These are phyloP conservation scores for Telopea speciosissima DNA, from an alignment of 177 flowering plant species.

Conservation along the genomic window DNA sequence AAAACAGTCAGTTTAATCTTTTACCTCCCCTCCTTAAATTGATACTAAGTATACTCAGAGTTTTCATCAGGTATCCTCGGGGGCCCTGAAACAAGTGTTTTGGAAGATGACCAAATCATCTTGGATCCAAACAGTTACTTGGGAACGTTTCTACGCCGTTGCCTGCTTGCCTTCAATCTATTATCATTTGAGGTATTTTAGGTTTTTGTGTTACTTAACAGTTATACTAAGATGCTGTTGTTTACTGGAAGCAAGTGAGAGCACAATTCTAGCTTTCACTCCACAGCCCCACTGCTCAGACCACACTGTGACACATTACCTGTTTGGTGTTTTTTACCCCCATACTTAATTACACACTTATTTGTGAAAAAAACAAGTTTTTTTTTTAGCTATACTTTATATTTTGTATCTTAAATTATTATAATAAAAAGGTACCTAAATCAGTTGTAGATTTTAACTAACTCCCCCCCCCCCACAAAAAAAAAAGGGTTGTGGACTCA, in stretches of 20 bases:
- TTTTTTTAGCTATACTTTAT: background rate
- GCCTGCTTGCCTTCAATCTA: conserved; percentile 73
- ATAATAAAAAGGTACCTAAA: too few relatives aligned
- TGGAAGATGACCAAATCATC: conserved; percentile 69
- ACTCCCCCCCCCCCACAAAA: too few relatives aligned
- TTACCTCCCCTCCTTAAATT: background rate
- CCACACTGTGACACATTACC: too few relatives aligned
- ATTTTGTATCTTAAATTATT: too few relatives aligned
- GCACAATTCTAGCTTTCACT: too few relatives aligned
- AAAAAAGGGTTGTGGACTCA: too few relatives aligned
- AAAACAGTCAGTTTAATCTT: too few relatives aligned
- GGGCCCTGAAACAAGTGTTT: conserved; percentile 43
- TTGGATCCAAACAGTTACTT: conserved; percentile 72
- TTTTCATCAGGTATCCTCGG: conserved; percentile 53
- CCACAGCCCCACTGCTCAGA: too few relatives aligned
- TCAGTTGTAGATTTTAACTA: too few relatives aligned
- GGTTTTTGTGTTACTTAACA: background rate
- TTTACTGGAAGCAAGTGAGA: too few relatives aligned
- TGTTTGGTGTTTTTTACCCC: too few relatives aligned
- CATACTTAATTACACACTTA: background rate
- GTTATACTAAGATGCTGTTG: background rate
- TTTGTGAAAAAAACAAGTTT: background rate
- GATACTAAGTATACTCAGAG: background rate
- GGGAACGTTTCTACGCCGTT: conserved; percentile 80
- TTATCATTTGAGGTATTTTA: conserved; percentile 75